Evolutionary conservation across 495 filamentous ascomycete species (phyloP).

Genomic region (Neurospora sp.): DNA sequence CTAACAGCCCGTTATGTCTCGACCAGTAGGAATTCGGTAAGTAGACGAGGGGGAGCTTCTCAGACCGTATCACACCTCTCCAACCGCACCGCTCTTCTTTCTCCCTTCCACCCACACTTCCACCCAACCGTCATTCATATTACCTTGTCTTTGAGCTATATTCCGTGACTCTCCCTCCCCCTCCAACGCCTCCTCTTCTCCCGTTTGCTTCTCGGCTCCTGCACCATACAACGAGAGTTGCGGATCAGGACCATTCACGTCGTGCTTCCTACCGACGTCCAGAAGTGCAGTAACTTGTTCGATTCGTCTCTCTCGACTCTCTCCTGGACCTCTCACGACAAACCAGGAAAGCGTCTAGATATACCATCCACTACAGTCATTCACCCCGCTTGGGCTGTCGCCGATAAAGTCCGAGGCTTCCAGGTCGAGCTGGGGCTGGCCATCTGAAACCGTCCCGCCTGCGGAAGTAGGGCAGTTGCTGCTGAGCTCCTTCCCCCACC

Average conservation of each 20-base stretch:
- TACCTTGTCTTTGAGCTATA: not conserved
- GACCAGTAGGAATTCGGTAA: not conserved
- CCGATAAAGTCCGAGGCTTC: not conserved
- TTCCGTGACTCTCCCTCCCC: not conserved
- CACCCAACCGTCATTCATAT: not conserved
- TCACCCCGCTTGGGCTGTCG: not conserved
- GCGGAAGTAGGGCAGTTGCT: not conserved
- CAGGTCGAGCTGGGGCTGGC: not conserved
- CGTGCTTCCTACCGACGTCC: not conserved
- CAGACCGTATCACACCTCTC: constrained; percentile 1
- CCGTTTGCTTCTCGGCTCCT: not conserved
- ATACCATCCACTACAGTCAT: not conserved
- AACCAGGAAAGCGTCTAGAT: not conserved
- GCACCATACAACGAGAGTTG: not conserved
- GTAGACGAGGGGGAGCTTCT: constrained; percentile 2
- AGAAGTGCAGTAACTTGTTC: not conserved
- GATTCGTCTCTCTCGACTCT: not conserved
- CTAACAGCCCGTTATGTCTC: not conserved
- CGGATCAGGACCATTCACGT: not conserved
- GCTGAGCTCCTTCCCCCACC: not conserved
- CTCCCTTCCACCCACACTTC: not conserved
- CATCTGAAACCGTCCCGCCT: not conserved
- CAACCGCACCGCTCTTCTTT: not conserved
- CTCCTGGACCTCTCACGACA: not conserved
- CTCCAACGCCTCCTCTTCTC: not conserved